phyloP scores from a whole-genome alignment of 2,329 filamentous ascomycete species.

The Penicillium nordicum region DNA sequence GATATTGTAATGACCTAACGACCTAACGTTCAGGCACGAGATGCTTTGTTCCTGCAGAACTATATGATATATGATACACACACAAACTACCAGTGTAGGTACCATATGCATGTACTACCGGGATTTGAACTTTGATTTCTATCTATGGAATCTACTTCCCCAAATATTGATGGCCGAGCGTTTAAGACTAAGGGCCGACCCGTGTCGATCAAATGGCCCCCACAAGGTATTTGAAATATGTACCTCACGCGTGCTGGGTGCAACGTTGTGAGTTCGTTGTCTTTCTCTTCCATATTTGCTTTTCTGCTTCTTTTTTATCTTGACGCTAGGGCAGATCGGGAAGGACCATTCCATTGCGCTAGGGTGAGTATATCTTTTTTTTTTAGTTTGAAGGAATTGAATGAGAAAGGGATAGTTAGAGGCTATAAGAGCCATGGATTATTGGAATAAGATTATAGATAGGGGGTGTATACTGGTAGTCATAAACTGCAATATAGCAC shows the following conservation, averaged over 20 bases:
- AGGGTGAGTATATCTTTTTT: neutral
- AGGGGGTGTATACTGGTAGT: neutral
- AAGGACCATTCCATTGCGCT: neutral
- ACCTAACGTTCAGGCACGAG: neutral
- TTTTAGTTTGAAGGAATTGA: neutral
- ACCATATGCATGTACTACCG: neutral
- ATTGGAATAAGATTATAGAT: neutral
- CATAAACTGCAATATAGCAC: neutral
- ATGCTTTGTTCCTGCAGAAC: neutral
- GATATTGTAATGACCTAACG: neutral
- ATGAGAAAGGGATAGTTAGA: neutral
- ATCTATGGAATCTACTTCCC: neutral
- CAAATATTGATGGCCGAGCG: neutral
- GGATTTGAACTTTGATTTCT: neutral
- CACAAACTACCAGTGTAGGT: neutral
- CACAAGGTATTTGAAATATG: neutral
- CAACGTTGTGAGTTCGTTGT: neutral
- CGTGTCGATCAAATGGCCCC: neutral
- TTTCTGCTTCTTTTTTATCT: neutral
- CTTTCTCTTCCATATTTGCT: neutral
- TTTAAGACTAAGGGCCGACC: constrained; percentile 5
- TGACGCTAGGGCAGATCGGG: neutral
- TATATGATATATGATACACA: neutral
- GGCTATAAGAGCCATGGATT: neutral
- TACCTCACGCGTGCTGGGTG: neutral